Conservation (phyloP, 1,284 basidiomycete genomes). For the Coniferiporia sulphurascens region DNA sequence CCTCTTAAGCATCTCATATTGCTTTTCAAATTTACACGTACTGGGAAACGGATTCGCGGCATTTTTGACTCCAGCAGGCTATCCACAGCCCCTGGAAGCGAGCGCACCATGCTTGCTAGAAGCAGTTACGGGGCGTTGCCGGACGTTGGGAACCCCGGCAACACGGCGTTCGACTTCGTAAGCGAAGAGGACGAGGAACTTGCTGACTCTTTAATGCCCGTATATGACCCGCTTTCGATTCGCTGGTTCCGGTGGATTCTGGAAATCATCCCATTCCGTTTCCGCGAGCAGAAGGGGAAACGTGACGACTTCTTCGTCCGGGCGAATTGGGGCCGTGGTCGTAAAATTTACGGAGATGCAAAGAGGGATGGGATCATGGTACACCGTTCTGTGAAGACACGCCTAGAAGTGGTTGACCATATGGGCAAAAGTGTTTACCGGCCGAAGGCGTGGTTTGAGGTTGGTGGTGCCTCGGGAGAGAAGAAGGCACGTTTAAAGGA, state of each 20-base stretch:
- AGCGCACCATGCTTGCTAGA: no score
- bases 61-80: not conserved
- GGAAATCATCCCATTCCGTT: slow-evolving; percentile 28
- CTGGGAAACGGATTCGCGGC: slow-evolving; percentile 9
- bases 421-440: slow-evolving; percentile 9
- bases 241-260: slow-evolving; percentile 44
- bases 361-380: slow-evolving; percentile 15
- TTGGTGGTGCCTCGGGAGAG: not conserved
- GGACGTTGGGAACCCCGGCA: slow-evolving; percentile 4
- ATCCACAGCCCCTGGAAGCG: no score
- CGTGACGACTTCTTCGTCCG: slow-evolving; percentile 18
- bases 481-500: slow-evolving; percentile 6
- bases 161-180: slow-evolving; percentile 4
- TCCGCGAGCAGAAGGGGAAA: slow-evolving; percentile 16
- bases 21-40: slow-evolving; percentile 1
- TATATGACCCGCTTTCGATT: slow-evolving; percentile 42
- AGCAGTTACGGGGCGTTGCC: not conserved
- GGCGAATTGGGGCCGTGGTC: slow-evolving; percentile 11
- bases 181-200: slow-evolving; percentile 48
- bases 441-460: slow-evolving; percentile 16
- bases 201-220: slow-evolving; percentile 35
- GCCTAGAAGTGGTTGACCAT: slow-evolving; percentile 9
- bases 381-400: slow-evolving; percentile 17
- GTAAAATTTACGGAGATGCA: slow-evolving; percentile 20
- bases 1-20: slow-evolving; percentile 11